Conservation (phyloP, 1,284 basidiomycete genomes). For the Sporisorium exsertum region DNA sequence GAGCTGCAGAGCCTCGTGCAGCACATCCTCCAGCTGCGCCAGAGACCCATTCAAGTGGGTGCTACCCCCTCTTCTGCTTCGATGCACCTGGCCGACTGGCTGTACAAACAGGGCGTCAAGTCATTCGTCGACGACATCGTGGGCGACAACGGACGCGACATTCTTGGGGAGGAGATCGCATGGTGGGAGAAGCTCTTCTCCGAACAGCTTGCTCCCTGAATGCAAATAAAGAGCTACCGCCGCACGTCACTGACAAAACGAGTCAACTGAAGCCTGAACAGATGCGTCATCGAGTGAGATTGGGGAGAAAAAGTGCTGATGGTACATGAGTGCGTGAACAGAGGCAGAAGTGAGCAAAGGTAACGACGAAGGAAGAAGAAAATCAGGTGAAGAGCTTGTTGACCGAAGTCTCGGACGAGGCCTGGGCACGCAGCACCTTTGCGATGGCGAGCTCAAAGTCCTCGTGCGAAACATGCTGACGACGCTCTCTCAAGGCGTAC, state of each 20-base stretch:
- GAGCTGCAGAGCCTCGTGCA: conserved; percentile 17
- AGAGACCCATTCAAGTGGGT: conserved; percentile 27
- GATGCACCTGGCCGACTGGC: conserved; percentile 24
- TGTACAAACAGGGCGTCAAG: conserved; percentile 31
- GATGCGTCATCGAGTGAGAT: conserved; percentile 20
- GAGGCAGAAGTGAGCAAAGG: conserved; percentile 4
- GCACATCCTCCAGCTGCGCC: conserved; percentile 29
- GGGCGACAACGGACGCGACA: conserved; percentile 31
- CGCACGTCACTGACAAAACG: background rate
- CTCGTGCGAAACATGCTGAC: conserved; percentile 95
- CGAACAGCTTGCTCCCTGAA: conserved; percentile 12
- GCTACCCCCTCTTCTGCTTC: conserved; percentile 11
- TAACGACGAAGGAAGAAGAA: background rate
- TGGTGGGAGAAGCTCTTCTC: conserved; percentile 42
- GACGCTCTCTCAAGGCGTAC: conserved; percentile 93
- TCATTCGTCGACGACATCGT: conserved; percentile 35
- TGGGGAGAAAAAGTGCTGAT: conserved; percentile 24
- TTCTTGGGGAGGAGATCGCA: conserved; percentile 21
- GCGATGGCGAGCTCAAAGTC: conserved; percentile 98
- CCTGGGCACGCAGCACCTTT: conserved; percentile 76
- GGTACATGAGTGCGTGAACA: conserved; percentile 31
- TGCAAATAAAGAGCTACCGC: background rate
- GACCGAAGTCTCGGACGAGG: conserved; percentile 67
- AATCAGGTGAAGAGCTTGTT: conserved; percentile 70
- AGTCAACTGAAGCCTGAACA: background rate